A percentile compares a stretch with the other conserved stretches of the same genome.
phyloP scores from a whole-genome alignment of 805 yeast genomes.

The Saturnispora gosingensis region DNA sequence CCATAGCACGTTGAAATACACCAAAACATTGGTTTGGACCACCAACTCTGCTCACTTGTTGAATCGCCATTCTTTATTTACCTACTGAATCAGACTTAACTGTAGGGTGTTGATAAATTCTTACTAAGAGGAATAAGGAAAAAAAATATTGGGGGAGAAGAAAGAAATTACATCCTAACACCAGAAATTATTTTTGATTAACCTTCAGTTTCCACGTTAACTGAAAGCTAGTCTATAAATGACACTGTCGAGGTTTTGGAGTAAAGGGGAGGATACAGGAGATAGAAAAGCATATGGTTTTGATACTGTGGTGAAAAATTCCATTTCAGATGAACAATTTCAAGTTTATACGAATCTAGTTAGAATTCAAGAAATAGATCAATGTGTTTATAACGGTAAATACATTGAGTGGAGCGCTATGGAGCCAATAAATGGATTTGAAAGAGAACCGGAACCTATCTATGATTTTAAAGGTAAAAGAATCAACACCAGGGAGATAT shows the following conservation, averaged over 20 bases:
- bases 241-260: constrained; percentile 3
- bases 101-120: background rate
- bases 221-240: background rate
- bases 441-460: constrained; percentile 76
- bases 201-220: background rate
- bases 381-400: constrained; percentile 38
- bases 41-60: constrained; percentile 28
- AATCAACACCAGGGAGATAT: constrained; percentile 69
- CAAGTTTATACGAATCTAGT: constrained; percentile 61
- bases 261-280: constrained; percentile 8
- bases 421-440: constrained; percentile 23
- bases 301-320: constrained; percentile 15
- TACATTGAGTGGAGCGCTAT: background rate
- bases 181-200: background rate
- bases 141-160: background rate
- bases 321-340: constrained; percentile 66
- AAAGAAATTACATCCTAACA: constrained; percentile 1
- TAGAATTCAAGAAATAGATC: constrained; percentile 74
- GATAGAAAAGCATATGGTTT: background rate
- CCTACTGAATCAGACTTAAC: background rate
- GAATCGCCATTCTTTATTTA: constrained; percentile 23
- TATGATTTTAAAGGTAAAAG: constrained; percentile 81
- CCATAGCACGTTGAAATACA: constrained; percentile 30
- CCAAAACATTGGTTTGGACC: constrained; percentile 33
- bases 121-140: background rate